These are phyloP conservation scores for Hymenoscyphus repandus DNA, from an alignment of 2,329 filamentous ascomycete genomes.

Conservation along the genomic window DNA sequence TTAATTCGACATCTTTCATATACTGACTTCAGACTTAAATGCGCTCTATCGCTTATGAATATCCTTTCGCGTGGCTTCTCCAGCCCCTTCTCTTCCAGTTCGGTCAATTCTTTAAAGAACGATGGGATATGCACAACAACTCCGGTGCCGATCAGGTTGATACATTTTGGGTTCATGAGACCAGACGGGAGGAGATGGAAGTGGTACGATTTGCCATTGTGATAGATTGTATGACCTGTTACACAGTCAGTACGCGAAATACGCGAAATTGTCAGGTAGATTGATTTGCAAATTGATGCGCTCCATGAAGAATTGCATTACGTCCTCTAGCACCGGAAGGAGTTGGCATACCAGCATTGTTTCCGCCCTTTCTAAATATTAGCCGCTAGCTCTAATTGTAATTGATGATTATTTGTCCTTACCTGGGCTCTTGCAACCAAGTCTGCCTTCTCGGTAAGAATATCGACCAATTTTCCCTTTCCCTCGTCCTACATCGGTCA, in stretches of 20 bases:
- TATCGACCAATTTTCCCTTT: constrained; percentile 55
- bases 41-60: constrained; percentile 39
- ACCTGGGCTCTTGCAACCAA: constrained; percentile 10
- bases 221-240: constrained; percentile 39
- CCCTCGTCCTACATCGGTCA: constrained; percentile 14
- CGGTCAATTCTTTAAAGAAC: constrained; percentile 62
- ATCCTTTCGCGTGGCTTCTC: constrained; percentile 50
- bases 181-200: constrained; percentile 61
- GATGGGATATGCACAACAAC: constrained; percentile 61
- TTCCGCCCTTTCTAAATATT: constrained; percentile 37
- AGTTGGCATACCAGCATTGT: constrained; percentile 45
- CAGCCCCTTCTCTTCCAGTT: constrained; percentile 55
- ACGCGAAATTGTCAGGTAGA: no score
- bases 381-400: neutral
- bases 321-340: constrained; percentile 20
- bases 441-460: constrained; percentile 33
- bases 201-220: constrained; percentile 38
- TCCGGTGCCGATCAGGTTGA: constrained; percentile 69
- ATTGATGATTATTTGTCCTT: neutral
- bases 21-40: constrained; percentile 7
- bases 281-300: neutral
- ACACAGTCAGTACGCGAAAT: constrained; percentile 19
- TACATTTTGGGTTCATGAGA: constrained; percentile 63
- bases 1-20: neutral
- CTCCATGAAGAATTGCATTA: neutral